Percentiles rank a stretch among this genome's conserved stretches.
These are phyloP conservation scores for Suillus discolor DNA, from an alignment of 768 basidiomycete genomes.

Conservation along the genomic window DNA sequence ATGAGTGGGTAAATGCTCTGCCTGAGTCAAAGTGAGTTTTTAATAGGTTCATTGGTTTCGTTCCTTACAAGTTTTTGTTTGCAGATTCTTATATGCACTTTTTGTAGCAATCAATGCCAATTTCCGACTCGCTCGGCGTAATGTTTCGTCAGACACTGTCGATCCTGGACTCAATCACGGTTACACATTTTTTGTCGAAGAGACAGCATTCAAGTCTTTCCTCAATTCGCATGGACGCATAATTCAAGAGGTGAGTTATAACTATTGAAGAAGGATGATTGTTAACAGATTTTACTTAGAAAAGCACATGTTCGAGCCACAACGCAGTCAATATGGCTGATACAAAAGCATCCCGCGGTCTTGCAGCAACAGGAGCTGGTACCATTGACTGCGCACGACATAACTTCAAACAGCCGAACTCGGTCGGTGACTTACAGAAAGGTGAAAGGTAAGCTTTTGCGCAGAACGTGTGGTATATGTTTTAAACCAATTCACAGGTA, in stretches of 20 bases:
- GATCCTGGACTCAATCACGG: conserved; percentile 26
- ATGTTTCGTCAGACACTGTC: conserved; percentile 8
- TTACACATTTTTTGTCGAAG: conserved; percentile 25
- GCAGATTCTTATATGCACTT: conserved; percentile 19
- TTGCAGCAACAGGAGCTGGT: too few species aligned
- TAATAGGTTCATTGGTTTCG: neutral
- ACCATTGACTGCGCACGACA: too few species aligned
- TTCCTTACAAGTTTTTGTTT: neutral
- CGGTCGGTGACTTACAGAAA: too few species aligned
- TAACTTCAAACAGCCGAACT: too few species aligned
- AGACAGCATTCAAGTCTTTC: conserved; percentile 17
- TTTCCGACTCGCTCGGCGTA: conserved; percentile 25
- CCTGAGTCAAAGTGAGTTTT: neutral
- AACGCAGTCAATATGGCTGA: too few species aligned
- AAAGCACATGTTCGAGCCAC: too few species aligned
- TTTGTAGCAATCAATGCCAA: conserved; percentile 29
- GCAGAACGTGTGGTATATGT: too few species aligned
- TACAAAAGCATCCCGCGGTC: too few species aligned
- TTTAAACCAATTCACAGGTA: too few species aligned
- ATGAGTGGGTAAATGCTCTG: conserved; percentile 1
- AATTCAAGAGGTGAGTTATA: conserved; percentile 18
- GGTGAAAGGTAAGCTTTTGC: too few species aligned
- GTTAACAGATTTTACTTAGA: neutral
- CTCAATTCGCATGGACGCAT: conserved; percentile 7
- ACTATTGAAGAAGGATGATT: neutral